Conservation (phyloP, 345 rosid genomes). For the Melaleuca quinquenervia region DNA sequence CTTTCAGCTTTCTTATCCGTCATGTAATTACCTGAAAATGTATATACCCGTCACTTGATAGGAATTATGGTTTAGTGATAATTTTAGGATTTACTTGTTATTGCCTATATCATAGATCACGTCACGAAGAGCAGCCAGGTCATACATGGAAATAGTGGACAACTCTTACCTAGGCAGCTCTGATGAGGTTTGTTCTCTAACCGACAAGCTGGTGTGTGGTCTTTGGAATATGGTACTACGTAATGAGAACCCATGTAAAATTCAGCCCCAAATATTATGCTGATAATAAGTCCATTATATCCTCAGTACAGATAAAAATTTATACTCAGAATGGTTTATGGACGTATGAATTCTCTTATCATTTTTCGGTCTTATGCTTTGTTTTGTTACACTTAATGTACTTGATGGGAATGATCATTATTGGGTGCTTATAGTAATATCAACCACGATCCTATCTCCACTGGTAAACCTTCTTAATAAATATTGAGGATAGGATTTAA, state of each 20-base stretch:
- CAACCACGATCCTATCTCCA: not conserved
- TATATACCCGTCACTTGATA: not conserved
- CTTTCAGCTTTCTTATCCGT: not conserved
- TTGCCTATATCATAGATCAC: conserved; percentile 20
- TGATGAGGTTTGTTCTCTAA: conserved; percentile 44
- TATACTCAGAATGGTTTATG: not conserved
- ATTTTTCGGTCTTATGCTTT: not conserved
- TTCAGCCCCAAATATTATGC: not conserved
- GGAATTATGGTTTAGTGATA: not conserved
- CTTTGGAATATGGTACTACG: not conserved
- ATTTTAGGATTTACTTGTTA: not conserved
- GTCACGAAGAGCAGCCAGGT: conserved; percentile 44
- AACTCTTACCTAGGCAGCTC: conserved; percentile 51
- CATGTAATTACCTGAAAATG: not conserved
- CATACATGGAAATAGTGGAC: conserved; percentile 57
- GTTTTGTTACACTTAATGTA: not conserved
- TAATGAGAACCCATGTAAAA: not conserved
- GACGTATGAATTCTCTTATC: not conserved
- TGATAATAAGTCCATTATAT: not conserved
- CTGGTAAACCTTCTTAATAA: not conserved
- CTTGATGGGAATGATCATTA: not conserved
- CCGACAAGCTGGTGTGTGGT: not conserved
- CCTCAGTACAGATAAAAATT: not conserved
- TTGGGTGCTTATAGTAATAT: not conserved
- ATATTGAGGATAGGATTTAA: not conserved